phyloP scores from a whole-genome alignment of 1,139 yeast genomes.

The Pichia sp. region DNA sequence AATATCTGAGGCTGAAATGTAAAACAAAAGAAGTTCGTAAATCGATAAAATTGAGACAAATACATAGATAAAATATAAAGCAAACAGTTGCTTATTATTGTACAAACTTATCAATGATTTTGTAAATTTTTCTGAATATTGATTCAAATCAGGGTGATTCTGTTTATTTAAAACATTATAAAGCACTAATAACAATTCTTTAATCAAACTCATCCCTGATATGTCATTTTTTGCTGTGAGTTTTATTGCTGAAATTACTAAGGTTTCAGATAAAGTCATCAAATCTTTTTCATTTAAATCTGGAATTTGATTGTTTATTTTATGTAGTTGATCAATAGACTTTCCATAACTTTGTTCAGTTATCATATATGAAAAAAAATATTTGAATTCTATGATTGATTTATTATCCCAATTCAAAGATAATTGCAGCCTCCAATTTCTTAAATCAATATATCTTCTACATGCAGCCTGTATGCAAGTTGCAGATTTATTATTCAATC shows the following conservation, averaged over 20 bases:
- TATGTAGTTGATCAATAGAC: slow-evolving; percentile 9
- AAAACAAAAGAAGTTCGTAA: not conserved
- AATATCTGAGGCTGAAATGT: not conserved
- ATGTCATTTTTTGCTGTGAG: not conserved
- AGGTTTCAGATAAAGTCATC: not conserved
- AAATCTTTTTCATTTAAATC: not conserved
- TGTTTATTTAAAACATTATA: not conserved
- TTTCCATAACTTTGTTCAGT: slow-evolving; percentile 3
- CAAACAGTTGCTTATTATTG: too few relatives aligned
- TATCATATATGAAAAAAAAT: slow-evolving; percentile 22
- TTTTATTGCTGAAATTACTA: not conserved
- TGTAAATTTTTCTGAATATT: too few relatives aligned
- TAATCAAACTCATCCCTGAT: not conserved
- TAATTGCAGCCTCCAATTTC: slow-evolving; percentile 10
- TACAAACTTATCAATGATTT: too few relatives aligned
- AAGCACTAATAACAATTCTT: not conserved
- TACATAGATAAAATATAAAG: too few relatives aligned
- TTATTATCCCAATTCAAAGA: slow-evolving; percentile 20
- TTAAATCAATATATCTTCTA: slow-evolving; percentile 31
- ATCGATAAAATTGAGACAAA: too few relatives aligned
- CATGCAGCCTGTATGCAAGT: slow-evolving; percentile 43
- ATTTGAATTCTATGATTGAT: slow-evolving; percentile 18
- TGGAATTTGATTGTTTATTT: not conserved
- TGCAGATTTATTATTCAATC: slow-evolving; percentile 47
- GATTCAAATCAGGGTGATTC: too few relatives aligned